Evolutionary conservation across 106 monocot species (phyloP).

Genomic region (Platanthera zijinensis): DNA sequence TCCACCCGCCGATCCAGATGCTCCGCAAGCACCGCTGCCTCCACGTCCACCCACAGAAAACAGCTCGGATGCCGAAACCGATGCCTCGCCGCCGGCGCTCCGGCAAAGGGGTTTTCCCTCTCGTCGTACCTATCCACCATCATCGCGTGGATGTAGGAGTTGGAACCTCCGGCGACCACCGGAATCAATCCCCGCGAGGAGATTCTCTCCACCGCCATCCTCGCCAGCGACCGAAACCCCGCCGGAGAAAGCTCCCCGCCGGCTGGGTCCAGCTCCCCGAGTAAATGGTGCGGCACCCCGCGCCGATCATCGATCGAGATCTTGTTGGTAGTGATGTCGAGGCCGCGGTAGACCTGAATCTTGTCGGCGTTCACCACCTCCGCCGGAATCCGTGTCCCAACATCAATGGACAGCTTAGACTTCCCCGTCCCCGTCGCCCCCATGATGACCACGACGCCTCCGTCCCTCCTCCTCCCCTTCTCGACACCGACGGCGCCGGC

Average conservation of each 20-base stretch:
- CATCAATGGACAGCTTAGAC: constrained; percentile 76
- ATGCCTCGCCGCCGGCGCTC: background rate
- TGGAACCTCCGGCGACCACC: constrained; percentile 83
- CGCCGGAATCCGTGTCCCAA: constrained; percentile 30
- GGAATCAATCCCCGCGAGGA: constrained; percentile 33
- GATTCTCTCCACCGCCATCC: constrained; percentile 26
- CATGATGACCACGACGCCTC: constrained; percentile 59
- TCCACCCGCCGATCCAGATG: constrained; percentile 86
- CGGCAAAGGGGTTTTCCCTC: constrained; percentile 25
- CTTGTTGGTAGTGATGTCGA: constrained; percentile 95
- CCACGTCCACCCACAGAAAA: constrained; percentile 80
- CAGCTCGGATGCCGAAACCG: constrained; percentile 42
- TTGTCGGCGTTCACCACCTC: constrained; percentile 92
- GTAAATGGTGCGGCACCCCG: constrained; percentile 76
- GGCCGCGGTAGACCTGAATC: constrained; percentile 81
- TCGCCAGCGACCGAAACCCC: constrained; percentile 43
- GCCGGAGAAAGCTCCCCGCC: constrained; percentile 47
- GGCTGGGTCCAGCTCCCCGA: constrained; percentile 52
- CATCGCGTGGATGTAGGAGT: constrained; percentile 68
- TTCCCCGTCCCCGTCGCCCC: constrained; percentile 94
- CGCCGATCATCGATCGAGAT: constrained; percentile 40
- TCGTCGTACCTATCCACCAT: constrained; percentile 21
- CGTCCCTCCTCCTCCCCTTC: background rate
- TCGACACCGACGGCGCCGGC: background rate
- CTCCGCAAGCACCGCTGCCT: constrained; percentile 34